Percentiles rank a stretch among this genome's conserved stretches.
Conservation (phyloP, 2,329 filamentous ascomycete genomes). For the Aureobasidium lini region DNA sequence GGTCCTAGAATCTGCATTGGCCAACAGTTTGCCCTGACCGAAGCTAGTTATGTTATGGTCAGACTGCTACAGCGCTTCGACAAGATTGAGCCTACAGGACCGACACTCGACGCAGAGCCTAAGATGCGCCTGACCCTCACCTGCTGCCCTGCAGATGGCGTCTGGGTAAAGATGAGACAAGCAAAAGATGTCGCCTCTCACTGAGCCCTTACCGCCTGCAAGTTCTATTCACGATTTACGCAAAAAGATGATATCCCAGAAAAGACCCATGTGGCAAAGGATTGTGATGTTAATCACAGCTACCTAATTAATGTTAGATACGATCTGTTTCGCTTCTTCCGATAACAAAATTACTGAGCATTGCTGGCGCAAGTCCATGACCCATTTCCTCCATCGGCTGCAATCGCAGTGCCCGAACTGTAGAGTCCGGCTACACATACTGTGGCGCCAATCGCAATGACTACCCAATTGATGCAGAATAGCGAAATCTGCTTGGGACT, state of each 20-base stretch:
- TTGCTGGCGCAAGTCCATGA: constrained; percentile 2
- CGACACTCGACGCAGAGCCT: background rate
- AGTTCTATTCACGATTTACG: background rate
- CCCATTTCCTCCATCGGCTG: background rate
- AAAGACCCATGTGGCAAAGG: background rate
- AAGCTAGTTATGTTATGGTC: constrained; percentile 26
- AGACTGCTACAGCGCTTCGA: constrained; percentile 27
- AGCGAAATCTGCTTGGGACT: constrained; percentile 35
- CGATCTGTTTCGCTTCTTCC: background rate
- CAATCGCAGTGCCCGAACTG: constrained; percentile 6
- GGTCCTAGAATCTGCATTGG: constrained; percentile 23
- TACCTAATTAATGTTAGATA: background rate
- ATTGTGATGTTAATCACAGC: background rate
- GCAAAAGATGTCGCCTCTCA: constrained; percentile 8
- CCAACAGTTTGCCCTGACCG: constrained; percentile 24
- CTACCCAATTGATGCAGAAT: constrained; percentile 34
- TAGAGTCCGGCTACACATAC: constrained; percentile 25
- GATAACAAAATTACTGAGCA: background rate
- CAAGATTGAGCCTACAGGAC: constrained; percentile 20
- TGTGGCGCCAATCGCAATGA: constrained; percentile 27
- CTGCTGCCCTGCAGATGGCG: constrained; percentile 12
- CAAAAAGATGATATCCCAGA: background rate
- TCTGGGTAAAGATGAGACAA: constrained; percentile 10
- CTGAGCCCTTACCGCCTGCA: background rate
- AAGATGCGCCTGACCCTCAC: constrained; percentile 11